Evolutionary conservation across 768 basidiomycete species (phyloP).

Genomic region (Boletellus sp.): DNA sequence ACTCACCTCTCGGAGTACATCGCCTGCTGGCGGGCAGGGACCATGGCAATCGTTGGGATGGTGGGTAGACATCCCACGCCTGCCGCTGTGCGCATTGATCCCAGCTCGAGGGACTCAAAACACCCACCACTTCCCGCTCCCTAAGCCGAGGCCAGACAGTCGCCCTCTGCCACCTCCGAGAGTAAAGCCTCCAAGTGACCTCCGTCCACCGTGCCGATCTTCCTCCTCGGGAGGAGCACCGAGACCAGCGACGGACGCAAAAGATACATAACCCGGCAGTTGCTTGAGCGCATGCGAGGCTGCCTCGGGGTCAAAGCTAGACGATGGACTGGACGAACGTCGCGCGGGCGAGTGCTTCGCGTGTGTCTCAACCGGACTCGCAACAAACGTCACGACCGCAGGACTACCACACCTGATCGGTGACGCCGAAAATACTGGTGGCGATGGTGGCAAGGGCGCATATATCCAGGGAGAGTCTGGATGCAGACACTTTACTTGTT

Average conservation of each 20-base stretch:
- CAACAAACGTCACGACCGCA: conserved; percentile 23
- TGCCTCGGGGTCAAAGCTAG: conserved; percentile 59
- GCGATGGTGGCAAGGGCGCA: conserved; percentile 29
- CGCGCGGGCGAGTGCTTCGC: conserved; percentile 11
- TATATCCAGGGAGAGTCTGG: conserved; percentile 28
- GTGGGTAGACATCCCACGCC: background rate
- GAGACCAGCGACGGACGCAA: conserved; percentile 62
- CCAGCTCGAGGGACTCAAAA: conserved; percentile 16
- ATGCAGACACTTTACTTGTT: conserved; percentile 5
- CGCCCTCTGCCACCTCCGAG: conserved; percentile 18
- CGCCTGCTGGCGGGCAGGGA: conserved; percentile 1
- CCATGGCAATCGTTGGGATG: conserved; percentile 7
- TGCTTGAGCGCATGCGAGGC: conserved; percentile 55
- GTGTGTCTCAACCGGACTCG: conserved; percentile 15
- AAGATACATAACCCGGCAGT: conserved; percentile 65
- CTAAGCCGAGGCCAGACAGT: conserved; percentile 24
- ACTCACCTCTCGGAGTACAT: conserved; percentile 21
- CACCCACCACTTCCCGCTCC: conserved; percentile 33
- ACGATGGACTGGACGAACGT: conserved; percentile 17
- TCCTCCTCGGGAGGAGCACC: conserved; percentile 53
- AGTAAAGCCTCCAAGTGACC: conserved; percentile 15
- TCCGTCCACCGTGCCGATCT: conserved; percentile 30
- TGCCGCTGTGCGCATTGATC: conserved; percentile 4
- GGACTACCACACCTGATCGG: conserved; percentile 24
- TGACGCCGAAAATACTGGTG: conserved; percentile 27